Percentiles rank a stretch among this genome's conserved stretches.
Conservation (phyloP, 2,329 filamentous ascomycete genomes). For the Geosmithia morbida region DNA sequence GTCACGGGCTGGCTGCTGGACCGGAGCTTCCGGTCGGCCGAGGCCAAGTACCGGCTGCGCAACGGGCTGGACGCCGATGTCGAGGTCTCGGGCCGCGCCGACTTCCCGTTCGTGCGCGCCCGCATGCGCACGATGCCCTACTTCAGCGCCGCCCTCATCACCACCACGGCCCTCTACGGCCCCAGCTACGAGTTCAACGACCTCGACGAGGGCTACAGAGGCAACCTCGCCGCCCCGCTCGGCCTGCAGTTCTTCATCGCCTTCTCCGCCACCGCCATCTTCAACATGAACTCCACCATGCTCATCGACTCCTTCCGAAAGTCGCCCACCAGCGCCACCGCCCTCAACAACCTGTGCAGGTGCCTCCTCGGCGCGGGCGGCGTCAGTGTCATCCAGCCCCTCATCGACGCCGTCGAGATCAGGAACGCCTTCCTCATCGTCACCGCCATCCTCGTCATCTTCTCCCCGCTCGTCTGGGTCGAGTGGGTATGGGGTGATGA, state of each 20-base stretch:
- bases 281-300: conserved; percentile 17
- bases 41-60: conserved; percentile 12
- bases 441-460: background rate
- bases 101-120: conserved; percentile 26
- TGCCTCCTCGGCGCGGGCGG: conserved; percentile 14
- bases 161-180: conserved; percentile 19
- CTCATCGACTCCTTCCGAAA: conserved; percentile 16
- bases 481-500: conserved; percentile 1
- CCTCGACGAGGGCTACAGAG: conserved; percentile 1
- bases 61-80: conserved; percentile 4
- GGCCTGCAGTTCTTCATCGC: conserved; percentile 18
- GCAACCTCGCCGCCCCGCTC: conserved; percentile 11
- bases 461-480: conserved; percentile 2
- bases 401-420: conserved; percentile 3
- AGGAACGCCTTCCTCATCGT: conserved; percentile 1
- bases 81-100: conserved; percentile 5
- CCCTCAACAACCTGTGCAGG: conserved; percentile 17
- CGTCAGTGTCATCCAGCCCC: conserved; percentile 6
- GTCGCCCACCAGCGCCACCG: conserved; percentile 14
- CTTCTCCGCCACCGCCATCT: conserved; percentile 19
- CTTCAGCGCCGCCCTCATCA: conserved; percentile 20
- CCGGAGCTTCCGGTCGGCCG: conserved; percentile 15
- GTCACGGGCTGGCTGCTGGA: conserved; percentile 26
- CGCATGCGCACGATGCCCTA: conserved; percentile 23
- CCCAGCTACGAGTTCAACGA: conserved; percentile 6